phyloP scores from a whole-genome alignment of 139 green algal genomes.

The Chlamydomonas incerta region DNA sequence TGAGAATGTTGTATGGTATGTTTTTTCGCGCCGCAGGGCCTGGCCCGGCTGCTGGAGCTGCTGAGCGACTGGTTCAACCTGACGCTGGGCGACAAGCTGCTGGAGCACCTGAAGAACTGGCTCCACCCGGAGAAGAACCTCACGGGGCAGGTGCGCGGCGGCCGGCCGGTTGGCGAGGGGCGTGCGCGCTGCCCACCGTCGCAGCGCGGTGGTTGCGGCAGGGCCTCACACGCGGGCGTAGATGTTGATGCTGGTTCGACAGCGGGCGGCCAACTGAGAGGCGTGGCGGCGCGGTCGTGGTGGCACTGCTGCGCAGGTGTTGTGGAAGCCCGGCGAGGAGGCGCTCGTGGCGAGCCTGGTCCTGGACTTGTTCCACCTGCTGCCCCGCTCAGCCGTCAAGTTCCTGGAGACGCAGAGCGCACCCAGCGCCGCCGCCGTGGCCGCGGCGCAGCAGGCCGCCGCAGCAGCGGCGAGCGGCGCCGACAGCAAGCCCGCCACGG shows the following conservation, averaged over 20 bases:
- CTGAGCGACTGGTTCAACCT: slow-evolving; percentile 94
- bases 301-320: neutral
- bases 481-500: neutral
- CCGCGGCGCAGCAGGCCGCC: neutral
- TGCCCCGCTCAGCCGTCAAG: slow-evolving; percentile 83
- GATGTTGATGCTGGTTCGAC: no score
- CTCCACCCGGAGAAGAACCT: slow-evolving; percentile 79
- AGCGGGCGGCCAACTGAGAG: no score
- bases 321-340: slow-evolving; percentile 80
- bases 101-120: slow-evolving; percentile 95
- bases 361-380: slow-evolving; percentile 96
- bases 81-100: slow-evolving; percentile 94
- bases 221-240: no score
- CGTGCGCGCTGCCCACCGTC: no score
- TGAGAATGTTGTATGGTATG: no score
- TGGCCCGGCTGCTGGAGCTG: slow-evolving; percentile 87
- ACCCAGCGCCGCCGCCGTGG: neutral
- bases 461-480: no score
- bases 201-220: neutral
- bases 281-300: no score
- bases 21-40: slow-evolving; percentile 39
- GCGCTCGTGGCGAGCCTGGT: slow-evolving; percentile 86
- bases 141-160: slow-evolving; percentile 29
- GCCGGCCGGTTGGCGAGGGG: neutral
- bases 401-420: slow-evolving; percentile 88